Base-by-base conservation (phyloP, 371 early-diverging fungal species). In the Dinochytrium kinnereticum region DNA sequence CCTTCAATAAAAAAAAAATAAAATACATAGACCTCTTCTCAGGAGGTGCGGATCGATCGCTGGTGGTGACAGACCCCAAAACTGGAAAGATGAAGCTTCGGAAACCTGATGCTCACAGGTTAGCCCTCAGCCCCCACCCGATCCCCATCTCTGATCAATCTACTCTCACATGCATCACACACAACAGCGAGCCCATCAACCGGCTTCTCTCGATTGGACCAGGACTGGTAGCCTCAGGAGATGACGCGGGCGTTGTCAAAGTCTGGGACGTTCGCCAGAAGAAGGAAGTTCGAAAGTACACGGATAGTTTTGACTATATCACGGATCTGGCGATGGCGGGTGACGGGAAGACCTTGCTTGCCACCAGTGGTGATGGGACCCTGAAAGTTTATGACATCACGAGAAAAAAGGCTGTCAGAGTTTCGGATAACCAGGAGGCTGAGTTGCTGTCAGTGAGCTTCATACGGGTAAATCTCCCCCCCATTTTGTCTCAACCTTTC, bases 401-500 rank as follows among this genome's bases (percentile, higher is more conserved):
- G 51, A 95, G 93, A 77, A 84, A 88, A 19, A 87, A 90, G 66
- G 90, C 93, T 13, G 77, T 91, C 24, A 92, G 88, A 50, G 89
- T 93, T 76, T 95, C 95, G 1, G 96, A 92, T 38, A 91, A 94
- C 74, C 92, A 94, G 83, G 98, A 97, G 51, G 97, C 96, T 75
- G 98, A 97, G 75, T 85, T 96, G 50, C 78, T 96, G 57, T 95
- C 92, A 2, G 85, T 96, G 5, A 82, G 83, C 1, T 76, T 95
- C 30, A 87, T 96, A 57, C 92, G 90, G 80, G 87, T 86, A 71
- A 65, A 57, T 64, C 1, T 5, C 13, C 13, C 5, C 34, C 44
- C 44, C 13, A 44, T 19, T 44, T 57, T 57, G 10, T 36, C 55
- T n/a, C 53, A 53, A n/a, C 34, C 21, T 28, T 15, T 65, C 7